phyloP scores from a whole-genome alignment of 2,329 filamentous ascomycete genomes.

The Neospermospora avenae region DNA sequence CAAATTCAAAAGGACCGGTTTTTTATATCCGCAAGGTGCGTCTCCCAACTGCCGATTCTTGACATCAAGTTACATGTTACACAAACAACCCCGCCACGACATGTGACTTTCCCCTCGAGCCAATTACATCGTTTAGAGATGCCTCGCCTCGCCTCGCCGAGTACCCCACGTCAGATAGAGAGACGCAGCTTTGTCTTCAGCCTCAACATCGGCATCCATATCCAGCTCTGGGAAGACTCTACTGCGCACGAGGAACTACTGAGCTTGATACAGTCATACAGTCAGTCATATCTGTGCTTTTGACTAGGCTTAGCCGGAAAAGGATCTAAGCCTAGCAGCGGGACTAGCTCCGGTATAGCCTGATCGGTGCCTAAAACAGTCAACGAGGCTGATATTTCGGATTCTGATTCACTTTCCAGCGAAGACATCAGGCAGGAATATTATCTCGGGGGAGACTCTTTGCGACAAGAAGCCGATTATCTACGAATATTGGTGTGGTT shows the following conservation, averaged over 20 bases:
- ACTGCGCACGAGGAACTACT: background rate
- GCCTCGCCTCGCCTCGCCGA: no score
- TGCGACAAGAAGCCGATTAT: no score
- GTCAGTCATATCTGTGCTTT: background rate
- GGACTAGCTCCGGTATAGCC: background rate
- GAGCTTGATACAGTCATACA: background rate
- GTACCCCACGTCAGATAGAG: no score
- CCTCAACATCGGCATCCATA: background rate
- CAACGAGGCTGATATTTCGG: background rate
- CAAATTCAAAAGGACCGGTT: background rate
- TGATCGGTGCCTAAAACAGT: conserved; percentile 1
- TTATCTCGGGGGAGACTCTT: no score
- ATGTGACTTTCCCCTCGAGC: background rate
- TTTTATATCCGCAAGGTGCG: background rate
- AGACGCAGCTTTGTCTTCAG: background rate
- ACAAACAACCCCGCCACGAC: background rate
- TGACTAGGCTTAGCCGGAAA: background rate
- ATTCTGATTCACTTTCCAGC: background rate
- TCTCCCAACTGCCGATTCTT: background rate
- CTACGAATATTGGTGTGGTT: no score
- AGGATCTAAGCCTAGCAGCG: background rate
- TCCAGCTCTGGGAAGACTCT: background rate
- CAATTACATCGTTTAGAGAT: background rate
- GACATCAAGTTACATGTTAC: background rate
- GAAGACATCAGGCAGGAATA: background rate